These are phyloP conservation scores for Psilocybe sp. DNA, from an alignment of 768 basidiomycete genomes.

Conservation along the genomic window DNA sequence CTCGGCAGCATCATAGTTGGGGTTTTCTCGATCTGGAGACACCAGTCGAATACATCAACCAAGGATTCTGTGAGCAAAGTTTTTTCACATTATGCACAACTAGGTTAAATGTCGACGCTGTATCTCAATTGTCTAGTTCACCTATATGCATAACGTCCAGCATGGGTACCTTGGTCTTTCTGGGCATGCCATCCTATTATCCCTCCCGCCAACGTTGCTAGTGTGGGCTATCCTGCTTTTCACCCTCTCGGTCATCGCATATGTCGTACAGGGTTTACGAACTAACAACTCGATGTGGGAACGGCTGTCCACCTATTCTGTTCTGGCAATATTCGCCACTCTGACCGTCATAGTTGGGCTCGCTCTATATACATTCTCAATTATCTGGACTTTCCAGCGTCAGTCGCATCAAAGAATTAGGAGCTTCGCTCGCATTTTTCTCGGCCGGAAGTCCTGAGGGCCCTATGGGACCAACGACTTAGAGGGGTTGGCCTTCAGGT, in stretches of 20 bases:
- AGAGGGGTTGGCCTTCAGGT: too few relatives aligned
- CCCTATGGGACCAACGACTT: too few relatives aligned
- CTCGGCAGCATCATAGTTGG: conserved; percentile 55
- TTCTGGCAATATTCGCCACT: conserved; percentile 38
- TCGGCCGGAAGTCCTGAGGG: not conserved
- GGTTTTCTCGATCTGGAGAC: conserved; percentile 56
- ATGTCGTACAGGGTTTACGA: conserved; percentile 34
- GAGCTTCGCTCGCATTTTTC: not conserved
- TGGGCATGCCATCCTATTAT: conserved; percentile 49
- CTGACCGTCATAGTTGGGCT: conserved; percentile 33
- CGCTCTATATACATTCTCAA: conserved; percentile 46
- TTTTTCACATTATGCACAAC: not conserved
- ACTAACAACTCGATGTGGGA: conserved; percentile 16
- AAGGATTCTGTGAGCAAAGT: conserved; percentile 38
- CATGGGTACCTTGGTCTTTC: conserved; percentile 41
- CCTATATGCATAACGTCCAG: conserved; percentile 52
- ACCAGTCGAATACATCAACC: conserved; percentile 44
- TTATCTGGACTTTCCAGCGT: conserved; percentile 45
- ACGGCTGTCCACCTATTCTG: conserved; percentile 35
- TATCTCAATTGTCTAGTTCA: conserved; percentile 32
- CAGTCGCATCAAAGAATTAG: conserved; percentile 20
- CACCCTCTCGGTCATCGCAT: conserved; percentile 42
- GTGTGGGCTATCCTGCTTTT: conserved; percentile 54
- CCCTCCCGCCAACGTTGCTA: conserved; percentile 51
- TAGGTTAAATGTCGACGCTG: not conserved